These are phyloP conservation scores for Pecoramyces ruminantium DNA, from an alignment of 192 early-diverging fungal genomes.

Conservation along the genomic window DNA sequence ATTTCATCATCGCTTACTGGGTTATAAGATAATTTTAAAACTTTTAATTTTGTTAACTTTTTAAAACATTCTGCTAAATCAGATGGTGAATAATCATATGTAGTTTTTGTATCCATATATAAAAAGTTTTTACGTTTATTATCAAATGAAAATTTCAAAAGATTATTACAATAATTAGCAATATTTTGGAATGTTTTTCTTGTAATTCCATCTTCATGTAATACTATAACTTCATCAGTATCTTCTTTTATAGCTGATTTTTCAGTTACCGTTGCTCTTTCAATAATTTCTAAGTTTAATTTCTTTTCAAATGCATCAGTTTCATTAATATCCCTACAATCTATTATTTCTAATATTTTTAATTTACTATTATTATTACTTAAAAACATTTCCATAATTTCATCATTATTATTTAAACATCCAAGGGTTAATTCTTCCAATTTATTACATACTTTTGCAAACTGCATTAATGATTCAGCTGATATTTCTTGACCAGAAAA, in stretches of 20 bases:
- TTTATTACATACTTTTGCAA: not conserved
- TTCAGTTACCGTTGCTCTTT: not conserved
- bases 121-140: not conserved
- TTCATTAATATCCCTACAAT: not conserved
- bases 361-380: not conserved
- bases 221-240: not conserved
- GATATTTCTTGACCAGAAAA: not conserved
- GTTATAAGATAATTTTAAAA: not conserved
- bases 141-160: not conserved
- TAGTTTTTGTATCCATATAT: not conserved
- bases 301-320: not conserved
- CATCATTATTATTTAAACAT: not conserved
- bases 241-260: not conserved
- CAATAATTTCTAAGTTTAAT: not conserved
- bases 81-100: not conserved
- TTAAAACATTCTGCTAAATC: not conserved
- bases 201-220: not conserved
- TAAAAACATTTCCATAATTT: not conserved
- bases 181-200: not conserved
- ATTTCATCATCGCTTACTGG: not conserved
- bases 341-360: not conserved
- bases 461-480: not conserved
- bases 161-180: not conserved
- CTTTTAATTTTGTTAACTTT: not conserved
- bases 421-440: not conserved